Base-by-base conservation (phyloP, 2,329 filamentous ascomycete genomes). In the Simplicillium aogashimaense region DNA sequence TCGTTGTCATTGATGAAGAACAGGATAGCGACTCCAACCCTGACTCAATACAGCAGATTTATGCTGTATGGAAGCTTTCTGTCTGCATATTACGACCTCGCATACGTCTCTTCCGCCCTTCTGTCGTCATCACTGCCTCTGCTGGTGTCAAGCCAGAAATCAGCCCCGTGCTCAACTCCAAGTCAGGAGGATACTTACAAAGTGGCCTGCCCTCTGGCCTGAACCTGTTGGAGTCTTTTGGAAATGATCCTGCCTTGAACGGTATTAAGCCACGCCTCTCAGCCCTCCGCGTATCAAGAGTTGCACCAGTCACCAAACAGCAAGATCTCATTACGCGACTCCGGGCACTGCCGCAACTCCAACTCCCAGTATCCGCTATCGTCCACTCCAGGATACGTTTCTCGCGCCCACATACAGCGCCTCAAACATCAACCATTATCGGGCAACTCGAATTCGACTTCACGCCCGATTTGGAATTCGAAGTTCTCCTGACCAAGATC, bases 141-240 rank as follows among this genome's bases (percentile, higher is more conserved):
- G 78, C 78, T 6, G 77, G 70, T 46, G 60, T 85, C 45, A 78
- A 71, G 51, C 72, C 76, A 3, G 63, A 68, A 29, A 41, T 49
- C 34, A 46, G 51, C 20, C 42, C 49, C 7, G 54, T 58, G n/a
- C 43, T 52, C 12, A 47, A 44, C 39, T 45, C 51, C 10, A 49
- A 50, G 31, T 58, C 62, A 9, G 68, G 75, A 43, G 79, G 83
- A 39, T 87, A 86, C 52, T 69, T 90, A 28, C 74, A 76, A 29
- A 86, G 81, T 52, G 76, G 78, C 42, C 61, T 80, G 18, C 79
- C 85, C 1, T 73, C 80, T 7, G 80, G 83, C 2, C 67, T 86
- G 46, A 92, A 90, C 56, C 66, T 90, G n/a, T 73, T 92, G 12
- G 81, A 85, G 53, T 74, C 85, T 3, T 84, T 90, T 45, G 70